These are phyloP conservation scores for Basidiobolus meristosporus DNA, from an alignment of 371 early-diverging fungal species.

Conservation along the genomic window DNA sequence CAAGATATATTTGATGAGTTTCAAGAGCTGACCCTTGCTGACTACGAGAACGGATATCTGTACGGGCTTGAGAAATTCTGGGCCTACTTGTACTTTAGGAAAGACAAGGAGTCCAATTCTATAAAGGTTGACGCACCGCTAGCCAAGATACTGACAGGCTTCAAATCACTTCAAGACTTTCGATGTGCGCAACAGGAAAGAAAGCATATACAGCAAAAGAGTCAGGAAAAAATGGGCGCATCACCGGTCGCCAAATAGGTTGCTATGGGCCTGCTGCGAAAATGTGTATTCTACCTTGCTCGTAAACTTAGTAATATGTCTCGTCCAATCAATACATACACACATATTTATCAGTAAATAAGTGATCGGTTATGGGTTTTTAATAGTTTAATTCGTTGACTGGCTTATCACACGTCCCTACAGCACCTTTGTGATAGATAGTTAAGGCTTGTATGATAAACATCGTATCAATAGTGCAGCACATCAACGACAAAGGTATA, in stretches of 20 bases:
- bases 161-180: too few species aligned
- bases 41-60: slow-evolving; percentile 48
- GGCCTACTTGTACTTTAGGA: slow-evolving; percentile 83
- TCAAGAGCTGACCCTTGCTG: slow-evolving; percentile 57
- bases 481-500: background rate
- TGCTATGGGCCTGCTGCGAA: too few species aligned
- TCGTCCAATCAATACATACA: too few species aligned
- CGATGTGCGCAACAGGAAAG: too few species aligned
- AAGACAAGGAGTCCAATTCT: slow-evolving; percentile 31
- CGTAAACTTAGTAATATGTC: too few species aligned
- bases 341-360: background rate
- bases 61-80: slow-evolving; percentile 95
- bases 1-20: slow-evolving; percentile 75
- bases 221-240: too few species aligned
- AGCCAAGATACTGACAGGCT: too few species aligned
- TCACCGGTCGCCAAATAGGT: too few species aligned
- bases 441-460: background rate
- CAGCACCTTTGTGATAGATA: background rate
- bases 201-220: too few species aligned
- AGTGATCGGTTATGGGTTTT: background rate
- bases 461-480: background rate
- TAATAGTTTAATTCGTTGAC: background rate
- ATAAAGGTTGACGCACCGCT: too few species aligned
- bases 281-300: too few species aligned
- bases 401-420: background rate